phyloP scores from a whole-genome alignment of 73 alveolate species.

The Breviolum minutum region DNA sequence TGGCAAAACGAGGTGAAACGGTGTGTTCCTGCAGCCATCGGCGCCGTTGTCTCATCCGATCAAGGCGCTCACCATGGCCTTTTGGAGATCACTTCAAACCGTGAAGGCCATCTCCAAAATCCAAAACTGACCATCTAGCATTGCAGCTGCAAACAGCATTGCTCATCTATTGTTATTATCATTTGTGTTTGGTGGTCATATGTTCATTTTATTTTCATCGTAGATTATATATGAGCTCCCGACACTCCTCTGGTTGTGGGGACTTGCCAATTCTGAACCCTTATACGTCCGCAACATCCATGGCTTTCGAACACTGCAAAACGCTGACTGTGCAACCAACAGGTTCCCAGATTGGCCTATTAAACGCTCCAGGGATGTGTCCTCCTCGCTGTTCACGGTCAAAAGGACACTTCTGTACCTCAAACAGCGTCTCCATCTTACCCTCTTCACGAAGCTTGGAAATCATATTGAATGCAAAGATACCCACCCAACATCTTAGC shows the following conservation, averaged over 20 bases:
- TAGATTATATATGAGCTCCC: too few relatives aligned
- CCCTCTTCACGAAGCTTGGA: not conserved
- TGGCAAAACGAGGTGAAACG: too few relatives aligned
- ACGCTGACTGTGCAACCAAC: too few relatives aligned
- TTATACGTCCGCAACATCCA: too few relatives aligned
- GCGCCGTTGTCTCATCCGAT: constrained; percentile 47
- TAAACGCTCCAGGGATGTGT: constrained; percentile 61
- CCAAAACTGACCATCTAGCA: not conserved
- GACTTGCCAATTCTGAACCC: too few relatives aligned
- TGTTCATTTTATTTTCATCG: not conserved
- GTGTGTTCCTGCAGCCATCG: constrained; percentile 27
- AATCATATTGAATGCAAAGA: not conserved
- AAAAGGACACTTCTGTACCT: constrained; percentile 65
- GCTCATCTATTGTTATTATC: not conserved
- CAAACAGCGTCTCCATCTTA: not conserved
- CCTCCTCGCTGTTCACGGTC: constrained; percentile 84
- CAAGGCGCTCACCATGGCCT: constrained; percentile 75
- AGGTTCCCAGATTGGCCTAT: not conserved
- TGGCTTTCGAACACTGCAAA: too few relatives aligned
- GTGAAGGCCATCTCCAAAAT: not conserved
- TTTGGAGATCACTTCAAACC: not conserved
- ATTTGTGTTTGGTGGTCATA: not conserved
- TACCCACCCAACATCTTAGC: not conserved
- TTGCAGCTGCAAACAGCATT: not conserved
- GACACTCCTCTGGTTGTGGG: too few relatives aligned